Percentiles rank a stretch among this genome's conserved stretches.
These are phyloP conservation scores for Zostera marina DNA, from an alignment of 116 monocot species.

Conservation along the genomic window DNA sequence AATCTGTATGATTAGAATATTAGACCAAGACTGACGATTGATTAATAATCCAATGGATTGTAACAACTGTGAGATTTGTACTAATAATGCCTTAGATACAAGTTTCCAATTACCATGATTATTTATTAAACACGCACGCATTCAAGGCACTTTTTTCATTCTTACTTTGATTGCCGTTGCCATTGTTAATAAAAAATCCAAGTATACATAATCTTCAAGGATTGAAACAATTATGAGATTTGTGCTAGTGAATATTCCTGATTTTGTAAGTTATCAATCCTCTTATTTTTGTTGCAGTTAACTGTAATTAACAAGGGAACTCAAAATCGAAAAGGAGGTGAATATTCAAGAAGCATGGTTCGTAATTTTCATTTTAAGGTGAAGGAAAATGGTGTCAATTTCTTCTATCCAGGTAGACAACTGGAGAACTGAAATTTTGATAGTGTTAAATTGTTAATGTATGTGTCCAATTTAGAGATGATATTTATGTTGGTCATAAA, in stretches of 20 bases:
- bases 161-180: no score
- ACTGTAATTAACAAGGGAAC: slow-evolving; percentile 35
- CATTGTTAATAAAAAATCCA: no score
- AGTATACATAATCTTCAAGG: no score
- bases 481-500: no score
- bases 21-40: not conserved
- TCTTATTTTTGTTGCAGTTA: slow-evolving; percentile 22
- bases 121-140: no score
- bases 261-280: not conserved
- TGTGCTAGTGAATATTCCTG: not conserved
- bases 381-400: slow-evolving; percentile 25
- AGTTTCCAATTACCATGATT: no score
- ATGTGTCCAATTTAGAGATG: no score
- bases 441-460: no score
- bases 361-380: slow-evolving; percentile 41
- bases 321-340: not conserved
- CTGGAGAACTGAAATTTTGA: not conserved
- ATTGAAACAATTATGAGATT: not conserved
- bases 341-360: slow-evolving; percentile 7
- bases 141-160: no score
- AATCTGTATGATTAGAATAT: not conserved
- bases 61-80: no score
- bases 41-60: no score
- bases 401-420: slow-evolving; percentile 45
- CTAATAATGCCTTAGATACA: no score